phyloP scores from a whole-genome alignment of 495 filamentous ascomycete genomes.

The Letharia lupina region DNA sequence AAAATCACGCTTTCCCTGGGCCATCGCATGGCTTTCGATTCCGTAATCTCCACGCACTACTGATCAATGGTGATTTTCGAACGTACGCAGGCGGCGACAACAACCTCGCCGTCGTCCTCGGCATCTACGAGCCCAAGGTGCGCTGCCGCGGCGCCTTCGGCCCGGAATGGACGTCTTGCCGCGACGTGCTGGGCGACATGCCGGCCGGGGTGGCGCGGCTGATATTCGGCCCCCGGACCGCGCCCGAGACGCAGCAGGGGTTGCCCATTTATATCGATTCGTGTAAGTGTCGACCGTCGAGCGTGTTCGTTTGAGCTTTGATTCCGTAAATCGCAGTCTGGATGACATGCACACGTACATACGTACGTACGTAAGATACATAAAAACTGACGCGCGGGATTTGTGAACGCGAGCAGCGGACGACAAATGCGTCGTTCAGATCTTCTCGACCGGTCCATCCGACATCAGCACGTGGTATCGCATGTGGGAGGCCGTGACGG shows the following conservation, averaged over 20 bases:
- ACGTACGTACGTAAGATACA: no score
- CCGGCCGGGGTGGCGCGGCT: neutral
- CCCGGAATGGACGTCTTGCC: neutral
- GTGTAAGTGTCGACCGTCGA: neutral
- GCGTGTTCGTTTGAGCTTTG: no score
- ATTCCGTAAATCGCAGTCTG: no score
- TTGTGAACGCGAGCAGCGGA: neutral
- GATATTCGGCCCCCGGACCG: neutral
- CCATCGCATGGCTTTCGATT: no score
- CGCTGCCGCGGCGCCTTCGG: neutral
- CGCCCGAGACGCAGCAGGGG: conserved; percentile 2
- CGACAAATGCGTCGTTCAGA: neutral
- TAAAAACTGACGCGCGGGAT: no score
- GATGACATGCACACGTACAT: no score
- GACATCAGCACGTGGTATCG: neutral
- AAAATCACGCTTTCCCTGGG: neutral
- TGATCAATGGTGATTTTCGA: no score
- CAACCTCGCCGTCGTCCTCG: neutral
- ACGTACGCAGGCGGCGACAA: conserved; percentile 7
- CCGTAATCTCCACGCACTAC: no score
- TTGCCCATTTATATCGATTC: neutral
- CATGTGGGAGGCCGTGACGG: conserved; percentile 5
- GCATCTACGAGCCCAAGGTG: neutral
- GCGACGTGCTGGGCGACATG: conserved; percentile 7
- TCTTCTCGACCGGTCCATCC: neutral